phyloP scores from a whole-genome alignment of 805 yeast species.

The Ogataea methanolica region DNA sequence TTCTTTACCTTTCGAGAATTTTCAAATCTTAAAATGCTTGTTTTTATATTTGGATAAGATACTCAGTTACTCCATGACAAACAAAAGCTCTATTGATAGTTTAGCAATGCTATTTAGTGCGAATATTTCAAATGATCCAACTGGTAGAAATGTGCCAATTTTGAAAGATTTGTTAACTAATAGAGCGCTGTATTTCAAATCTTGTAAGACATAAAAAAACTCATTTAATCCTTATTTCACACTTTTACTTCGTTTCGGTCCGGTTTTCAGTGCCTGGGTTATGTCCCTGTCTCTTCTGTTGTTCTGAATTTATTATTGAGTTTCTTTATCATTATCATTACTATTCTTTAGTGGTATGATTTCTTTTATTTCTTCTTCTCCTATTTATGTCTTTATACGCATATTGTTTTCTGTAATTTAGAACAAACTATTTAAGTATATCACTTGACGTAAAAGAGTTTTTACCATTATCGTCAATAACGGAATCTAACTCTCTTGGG shows the following conservation, averaged over 20 bases:
- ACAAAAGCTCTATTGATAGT: conserved; percentile 77
- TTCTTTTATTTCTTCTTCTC: too few species aligned
- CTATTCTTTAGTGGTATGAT: too few species aligned
- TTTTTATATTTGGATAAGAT: conserved; percentile 60
- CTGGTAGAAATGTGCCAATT: conserved; percentile 14
- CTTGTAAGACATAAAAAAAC: background rate
- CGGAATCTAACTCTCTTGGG: conserved; percentile 28
- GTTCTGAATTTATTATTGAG: too few species aligned
- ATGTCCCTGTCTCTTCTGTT: too few species aligned
- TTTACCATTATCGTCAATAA: conserved; percentile 18
- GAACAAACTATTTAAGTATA: conserved; percentile 6
- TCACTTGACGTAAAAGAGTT: conserved; percentile 21
- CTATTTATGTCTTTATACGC: background rate
- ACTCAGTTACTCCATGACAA: conserved; percentile 48
- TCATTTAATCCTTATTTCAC: background rate
- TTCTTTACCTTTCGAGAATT: conserved; percentile 49
- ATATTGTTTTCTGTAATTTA: background rate
- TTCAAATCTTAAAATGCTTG: conserved; percentile 52
- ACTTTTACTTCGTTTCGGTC: background rate
- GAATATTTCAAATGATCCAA: conserved; percentile 14
- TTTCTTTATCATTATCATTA: too few species aligned
- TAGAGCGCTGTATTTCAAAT: conserved; percentile 9
- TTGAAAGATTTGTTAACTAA: conserved; percentile 11
- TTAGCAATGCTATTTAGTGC: conserved; percentile 29
- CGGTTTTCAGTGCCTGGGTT: too few species aligned